These are phyloP conservation scores for Lepiota brunneoincarnata DNA, from an alignment of 768 basidiomycete species.

Conservation along the genomic window DNA sequence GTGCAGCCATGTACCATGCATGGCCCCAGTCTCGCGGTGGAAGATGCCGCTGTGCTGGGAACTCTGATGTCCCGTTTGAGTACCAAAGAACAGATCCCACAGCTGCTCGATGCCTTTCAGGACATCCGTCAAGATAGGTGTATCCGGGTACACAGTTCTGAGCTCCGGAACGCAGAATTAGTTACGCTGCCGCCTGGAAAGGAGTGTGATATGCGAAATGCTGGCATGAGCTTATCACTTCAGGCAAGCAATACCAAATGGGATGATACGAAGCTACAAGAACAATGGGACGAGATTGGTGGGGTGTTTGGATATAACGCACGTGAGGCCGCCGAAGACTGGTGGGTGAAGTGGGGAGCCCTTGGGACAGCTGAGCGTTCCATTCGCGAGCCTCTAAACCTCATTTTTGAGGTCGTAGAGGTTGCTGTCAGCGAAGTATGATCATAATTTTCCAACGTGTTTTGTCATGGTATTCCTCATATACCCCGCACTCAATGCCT, in stretches of 20 bases:
- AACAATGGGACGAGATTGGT: conserved; percentile 47
- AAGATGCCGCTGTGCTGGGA: conserved; percentile 57
- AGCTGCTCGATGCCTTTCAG: conserved; percentile 47
- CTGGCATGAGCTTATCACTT: conserved; percentile 27
- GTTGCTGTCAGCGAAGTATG: conserved; percentile 12
- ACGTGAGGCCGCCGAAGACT: conserved; percentile 50
- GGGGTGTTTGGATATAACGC: conserved; percentile 50
- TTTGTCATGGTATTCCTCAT: neutral
- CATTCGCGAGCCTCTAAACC: conserved; percentile 15
- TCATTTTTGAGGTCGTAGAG: conserved; percentile 18
- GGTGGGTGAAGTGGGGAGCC: conserved; percentile 59
- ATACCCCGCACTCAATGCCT: neutral
- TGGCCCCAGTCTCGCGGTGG: conserved; percentile 43
- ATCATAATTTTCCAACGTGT: neutral
- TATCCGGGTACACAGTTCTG: conserved; percentile 37
- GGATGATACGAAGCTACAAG: conserved; percentile 36
- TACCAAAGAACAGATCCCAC: conserved; percentile 39
- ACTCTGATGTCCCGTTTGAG: conserved; percentile 49
- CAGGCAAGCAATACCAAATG: conserved; percentile 22
- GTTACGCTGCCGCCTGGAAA: conserved; percentile 42
- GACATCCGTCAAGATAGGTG: conserved; percentile 49
- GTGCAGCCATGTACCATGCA: conserved; percentile 48
- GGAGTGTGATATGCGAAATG: conserved; percentile 39
- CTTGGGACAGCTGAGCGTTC: conserved; percentile 25
- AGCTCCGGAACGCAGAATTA: conserved; percentile 40